Evolutionary conservation across 2,329 filamentous ascomycete genomes (phyloP), one percentile per base, ranked within the genome.

Genomic region (Fusarium buxicola): DNA sequence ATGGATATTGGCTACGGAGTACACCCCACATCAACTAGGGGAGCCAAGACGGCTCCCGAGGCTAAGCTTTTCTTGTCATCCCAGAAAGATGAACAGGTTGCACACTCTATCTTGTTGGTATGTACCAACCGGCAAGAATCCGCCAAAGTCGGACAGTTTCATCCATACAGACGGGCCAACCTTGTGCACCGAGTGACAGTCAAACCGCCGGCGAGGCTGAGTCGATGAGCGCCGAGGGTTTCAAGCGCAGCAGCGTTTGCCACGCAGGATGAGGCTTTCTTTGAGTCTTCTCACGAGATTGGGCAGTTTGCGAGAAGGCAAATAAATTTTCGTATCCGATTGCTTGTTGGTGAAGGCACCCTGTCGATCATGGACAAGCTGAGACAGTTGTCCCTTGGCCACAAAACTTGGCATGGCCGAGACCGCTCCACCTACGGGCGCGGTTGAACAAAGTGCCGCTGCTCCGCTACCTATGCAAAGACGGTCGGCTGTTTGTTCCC

Each of bases 181-280:
- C 55, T 44, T 9, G 41, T 38, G 44, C 31, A 30, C 18, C 43
- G 41, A 31, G 62, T 69, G 67, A 69, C 65, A 68, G 40, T 32
- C 28, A 30, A 41, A 24, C 25, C 21, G 25, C 34, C 24, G 28
- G 38, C 15, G 47, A 28, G 52, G 44, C 48, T 45, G 35, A 57
- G 56, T 43, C 15, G 21, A 21, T 21, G 35, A 31, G 45, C n/a
- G 38, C 27, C 30, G 21, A 25, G 12, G 31, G n/a, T 21, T 21
- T 24, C 30, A 39, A 8, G 34, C 9, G 24, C 45, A 13, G 8
- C 34, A 30, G 38, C 27, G 39, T 60, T 12, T 43, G n/a, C 41
- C 53, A 34, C 32, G 15, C 13, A 28, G 8, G 35, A 34, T 39
- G 30, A 59, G 36, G 50, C 46, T 44, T 52, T 31, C 28, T 63